Evolutionary conservation across 2,329 filamentous ascomycete genomes (phyloP).

Genomic region (Metarhizium album): DNA sequence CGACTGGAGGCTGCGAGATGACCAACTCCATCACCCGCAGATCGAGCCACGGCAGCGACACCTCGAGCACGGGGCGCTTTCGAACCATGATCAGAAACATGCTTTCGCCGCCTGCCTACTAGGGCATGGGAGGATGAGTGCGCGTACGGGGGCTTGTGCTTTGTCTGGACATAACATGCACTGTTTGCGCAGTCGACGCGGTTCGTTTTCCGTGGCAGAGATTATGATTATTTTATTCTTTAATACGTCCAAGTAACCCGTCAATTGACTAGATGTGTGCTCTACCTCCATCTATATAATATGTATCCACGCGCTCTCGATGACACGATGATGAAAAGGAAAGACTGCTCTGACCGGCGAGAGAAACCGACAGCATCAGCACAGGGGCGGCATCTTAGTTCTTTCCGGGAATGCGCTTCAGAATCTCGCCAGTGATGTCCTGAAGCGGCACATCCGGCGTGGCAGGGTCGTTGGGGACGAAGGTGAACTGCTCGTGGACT

Average conservation of each 20-base stretch:
- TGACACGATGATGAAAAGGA: no score
- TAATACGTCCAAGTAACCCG: no score
- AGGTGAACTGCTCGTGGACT: neutral
- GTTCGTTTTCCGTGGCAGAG: no score
- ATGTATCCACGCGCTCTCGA: no score
- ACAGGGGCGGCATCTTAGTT: no score
- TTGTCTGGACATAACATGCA: no score
- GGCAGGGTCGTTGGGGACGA: neutral
- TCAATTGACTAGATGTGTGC: no score
- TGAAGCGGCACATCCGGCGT: neutral
- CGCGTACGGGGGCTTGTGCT: neutral
- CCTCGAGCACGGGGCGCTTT: conserved; percentile 5
- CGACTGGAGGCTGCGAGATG: conserved; percentile 7
- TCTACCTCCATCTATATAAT: no score
- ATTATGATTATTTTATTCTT: no score
- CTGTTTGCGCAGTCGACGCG: no score
- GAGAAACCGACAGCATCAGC: no score
- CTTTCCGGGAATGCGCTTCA: neutral
- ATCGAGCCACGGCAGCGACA: conserved; percentile 6
- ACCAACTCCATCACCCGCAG: conserved; percentile 8
- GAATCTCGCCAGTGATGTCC: neutral
- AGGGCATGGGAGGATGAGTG: neutral
- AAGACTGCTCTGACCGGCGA: neutral
- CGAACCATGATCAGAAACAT: conserved; percentile 8
- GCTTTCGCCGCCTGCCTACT: conserved; percentile 7